Conservation (phyloP, 2,329 filamentous ascomycete genomes). For the Juglanconis oblonga region DNA sequence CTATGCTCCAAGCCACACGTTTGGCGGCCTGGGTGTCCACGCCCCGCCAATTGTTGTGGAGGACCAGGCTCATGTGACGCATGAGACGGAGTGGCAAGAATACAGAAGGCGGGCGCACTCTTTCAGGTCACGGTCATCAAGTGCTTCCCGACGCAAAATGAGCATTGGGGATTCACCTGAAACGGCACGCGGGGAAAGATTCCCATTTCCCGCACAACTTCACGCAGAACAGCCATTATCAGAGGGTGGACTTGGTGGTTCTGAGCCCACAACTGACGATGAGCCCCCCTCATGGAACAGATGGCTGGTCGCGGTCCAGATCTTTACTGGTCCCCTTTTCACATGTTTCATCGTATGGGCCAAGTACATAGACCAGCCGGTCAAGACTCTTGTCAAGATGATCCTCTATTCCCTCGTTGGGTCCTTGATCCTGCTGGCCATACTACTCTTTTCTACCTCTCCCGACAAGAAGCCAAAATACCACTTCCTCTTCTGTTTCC, state of each 20-base stretch:
- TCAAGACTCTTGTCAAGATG: constrained; percentile 52
- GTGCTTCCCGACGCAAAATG: constrained; percentile 11
- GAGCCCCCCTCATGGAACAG: constrained; percentile 72
- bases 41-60: constrained; percentile 36
- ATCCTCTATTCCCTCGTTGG: constrained; percentile 63
- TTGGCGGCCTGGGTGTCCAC: constrained; percentile 27
- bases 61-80: constrained; percentile 29
- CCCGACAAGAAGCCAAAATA: constrained; percentile 66
- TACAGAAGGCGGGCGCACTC: constrained; percentile 49
- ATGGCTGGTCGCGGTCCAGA: constrained; percentile 83
- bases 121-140: constrained; percentile 23
- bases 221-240: constrained; percentile 20
- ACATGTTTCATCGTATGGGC: constrained; percentile 74
- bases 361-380: constrained; percentile 54
- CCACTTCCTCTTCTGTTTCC: constrained; percentile 76
- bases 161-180: constrained; percentile 4
- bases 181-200: constrained; percentile 9
- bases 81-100: constrained; percentile 58
- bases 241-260: neutral
- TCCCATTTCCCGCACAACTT: constrained; percentile 10
- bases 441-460: constrained; percentile 68
- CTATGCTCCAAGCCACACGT: constrained; percentile 23
- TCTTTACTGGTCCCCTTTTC: constrained; percentile 85
- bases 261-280: constrained; percentile 23
- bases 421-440: constrained; percentile 64